Conservation (phyloP, 2,329 filamentous ascomycete genomes). For the Aspergillus puulaauensis region DNA sequence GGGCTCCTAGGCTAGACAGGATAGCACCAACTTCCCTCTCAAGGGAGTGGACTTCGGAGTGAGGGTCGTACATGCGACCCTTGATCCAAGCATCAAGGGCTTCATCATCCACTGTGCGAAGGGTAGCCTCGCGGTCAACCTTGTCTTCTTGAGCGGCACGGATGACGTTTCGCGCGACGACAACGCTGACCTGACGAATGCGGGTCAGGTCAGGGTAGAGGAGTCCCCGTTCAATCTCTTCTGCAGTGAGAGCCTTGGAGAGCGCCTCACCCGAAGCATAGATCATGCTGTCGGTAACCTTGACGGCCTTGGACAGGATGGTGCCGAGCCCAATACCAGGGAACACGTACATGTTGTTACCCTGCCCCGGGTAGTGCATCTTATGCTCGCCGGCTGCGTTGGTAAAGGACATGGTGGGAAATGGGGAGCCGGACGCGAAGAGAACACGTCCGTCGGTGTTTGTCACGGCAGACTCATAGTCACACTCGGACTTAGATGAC, state of each 20-base stretch:
- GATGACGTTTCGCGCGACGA: slow-evolving; percentile 89
- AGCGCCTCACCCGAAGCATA: slow-evolving; percentile 87
- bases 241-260: slow-evolving; percentile 71
- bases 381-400: slow-evolving; percentile 56
- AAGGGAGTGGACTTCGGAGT: slow-evolving; percentile 46
- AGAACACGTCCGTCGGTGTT: slow-evolving; percentile 89
- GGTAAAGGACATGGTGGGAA: slow-evolving; percentile 70
- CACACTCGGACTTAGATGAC: slow-evolving; percentile 94
- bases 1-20: slow-evolving; percentile 35
- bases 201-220: slow-evolving; percentile 90
- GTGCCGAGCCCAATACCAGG: slow-evolving; percentile 91
- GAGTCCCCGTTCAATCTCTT: slow-evolving; percentile 79
- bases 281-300: slow-evolving; percentile 92
- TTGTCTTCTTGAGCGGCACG: slow-evolving; percentile 82
- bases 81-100: slow-evolving; percentile 50
- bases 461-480: slow-evolving; percentile 86
- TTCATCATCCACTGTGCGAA: slow-evolving; percentile 44
- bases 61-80: slow-evolving; percentile 50
- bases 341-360: slow-evolving; percentile 88
- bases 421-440: slow-evolving; percentile 94
- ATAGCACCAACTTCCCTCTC: slow-evolving; percentile 48
- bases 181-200: slow-evolving; percentile 83
- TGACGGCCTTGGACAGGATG: slow-evolving; percentile 83
- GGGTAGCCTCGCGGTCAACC: slow-evolving; percentile 55
- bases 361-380: slow-evolving; percentile 76